phyloP scores from a whole-genome alignment of 345 rosid genomes.

The Euphorbia tirucalli region DNA sequence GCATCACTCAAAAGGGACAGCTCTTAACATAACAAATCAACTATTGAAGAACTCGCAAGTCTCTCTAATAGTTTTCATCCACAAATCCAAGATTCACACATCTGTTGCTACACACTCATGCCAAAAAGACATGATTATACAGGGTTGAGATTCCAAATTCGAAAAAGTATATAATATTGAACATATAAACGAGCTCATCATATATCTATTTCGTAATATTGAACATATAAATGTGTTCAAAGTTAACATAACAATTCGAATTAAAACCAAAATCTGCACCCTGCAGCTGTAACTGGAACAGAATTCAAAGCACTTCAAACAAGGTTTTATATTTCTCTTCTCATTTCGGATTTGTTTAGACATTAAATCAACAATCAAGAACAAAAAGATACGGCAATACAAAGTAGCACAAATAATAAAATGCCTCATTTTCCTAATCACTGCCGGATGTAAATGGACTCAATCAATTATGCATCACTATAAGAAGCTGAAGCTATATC shows the following conservation, averaged over 20 bases:
- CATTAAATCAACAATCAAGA: neutral
- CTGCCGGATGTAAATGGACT: neutral
- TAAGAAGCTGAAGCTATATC: conserved; percentile 9
- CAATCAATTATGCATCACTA: neutral
- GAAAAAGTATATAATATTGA: neutral
- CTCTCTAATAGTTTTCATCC: neutral
- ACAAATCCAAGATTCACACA: neutral
- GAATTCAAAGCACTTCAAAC: neutral
- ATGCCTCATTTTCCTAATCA: neutral
- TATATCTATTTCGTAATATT: neutral
- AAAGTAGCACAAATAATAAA: neutral
- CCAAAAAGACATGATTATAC: neutral
- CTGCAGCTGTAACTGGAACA: neutral
- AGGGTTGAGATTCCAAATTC: neutral
- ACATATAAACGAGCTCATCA: neutral
- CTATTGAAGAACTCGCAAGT: neutral
- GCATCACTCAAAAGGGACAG: neutral
- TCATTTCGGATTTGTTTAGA: neutral
- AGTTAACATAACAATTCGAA: neutral
- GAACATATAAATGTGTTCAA: neutral
- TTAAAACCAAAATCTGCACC: neutral
- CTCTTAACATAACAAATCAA: neutral
- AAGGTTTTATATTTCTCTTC: neutral
- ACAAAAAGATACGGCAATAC: neutral
- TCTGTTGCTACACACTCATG: neutral